phyloP scores from a whole-genome alignment of 371 early-diverging fungal genomes.

The Mortierella sp. region DNA sequence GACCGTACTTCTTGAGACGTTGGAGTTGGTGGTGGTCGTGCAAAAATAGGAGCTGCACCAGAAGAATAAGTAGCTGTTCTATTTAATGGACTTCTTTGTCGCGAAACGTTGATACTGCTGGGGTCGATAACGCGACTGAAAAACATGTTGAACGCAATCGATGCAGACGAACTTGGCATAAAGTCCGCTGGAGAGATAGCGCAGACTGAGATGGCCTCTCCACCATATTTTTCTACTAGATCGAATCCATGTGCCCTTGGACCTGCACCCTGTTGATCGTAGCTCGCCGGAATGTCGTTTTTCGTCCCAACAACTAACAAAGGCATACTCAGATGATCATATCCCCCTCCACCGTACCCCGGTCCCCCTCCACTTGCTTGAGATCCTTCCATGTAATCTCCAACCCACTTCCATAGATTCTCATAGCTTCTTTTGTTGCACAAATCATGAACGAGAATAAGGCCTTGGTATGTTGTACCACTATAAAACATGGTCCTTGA shows the following conservation, averaged over 20 bases:
- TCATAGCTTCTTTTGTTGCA: conserved; percentile 61
- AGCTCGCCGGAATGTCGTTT: conserved; percentile 26
- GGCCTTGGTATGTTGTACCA: conserved; percentile 56
- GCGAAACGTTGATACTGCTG: neutral
- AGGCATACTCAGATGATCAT: conserved; percentile 25
- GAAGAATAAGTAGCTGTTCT: neutral
- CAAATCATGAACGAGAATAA: conserved; percentile 64
- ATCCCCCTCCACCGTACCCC: conserved; percentile 3
- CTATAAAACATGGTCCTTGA: conserved; percentile 61
- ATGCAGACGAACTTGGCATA: conserved; percentile 42
- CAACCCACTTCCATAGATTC: conserved; percentile 65
- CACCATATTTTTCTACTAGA: conserved; percentile 30
- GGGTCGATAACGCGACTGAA: conserved; percentile 38
- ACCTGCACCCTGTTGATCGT: conserved; percentile 1
- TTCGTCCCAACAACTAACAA: conserved; percentile 48
- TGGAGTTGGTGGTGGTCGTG: conserved; percentile 32
- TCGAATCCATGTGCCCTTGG: conserved; percentile 10
- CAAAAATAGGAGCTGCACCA: neutral
- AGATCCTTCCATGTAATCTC: conserved; percentile 49
- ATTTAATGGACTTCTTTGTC: neutral
- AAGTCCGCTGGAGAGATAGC: conserved; percentile 38
- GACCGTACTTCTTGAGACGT: neutral
- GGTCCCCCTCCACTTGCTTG: neutral
- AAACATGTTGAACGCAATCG: conserved; percentile 50
- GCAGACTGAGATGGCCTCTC: conserved; percentile 47